Evolutionary conservation across 2,329 filamentous ascomycete species (phyloP), one percentile per base, ranked within the genome.

Genomic region (Achaetomium macrosporum): DNA sequence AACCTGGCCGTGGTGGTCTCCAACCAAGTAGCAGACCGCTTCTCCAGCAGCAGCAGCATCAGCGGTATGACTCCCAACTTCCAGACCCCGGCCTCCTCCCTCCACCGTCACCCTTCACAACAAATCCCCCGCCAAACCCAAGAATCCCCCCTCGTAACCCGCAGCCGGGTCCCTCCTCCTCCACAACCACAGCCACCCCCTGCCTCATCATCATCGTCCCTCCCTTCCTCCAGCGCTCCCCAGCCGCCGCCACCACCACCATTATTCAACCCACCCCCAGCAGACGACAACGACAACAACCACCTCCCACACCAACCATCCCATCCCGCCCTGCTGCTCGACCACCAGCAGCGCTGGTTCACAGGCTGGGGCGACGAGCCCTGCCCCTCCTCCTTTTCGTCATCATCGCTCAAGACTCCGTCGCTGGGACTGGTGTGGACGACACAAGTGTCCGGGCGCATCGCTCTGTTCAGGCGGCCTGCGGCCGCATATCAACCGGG

Each of bases 1-100:
- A 77, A 85, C 59, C 75, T 96, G 42, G 91, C 90, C 20, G 78
- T 99, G 29, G 90, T 99, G 1, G 87, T 96, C 3, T 88, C 92
- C 5, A 99, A 99, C 66, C 93, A 99, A 69, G 92, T 99, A 30
- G 88, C 89, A 6, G 93, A 99, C 70, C 85, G 90, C 5, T 95
- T 99, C 62, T 19, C 30, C 45, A 40, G 35, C 33, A 17, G 30
- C 43, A 39, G 11, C 39, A 39, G 19, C 47, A 46, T 46, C 47
- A 54, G 33, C 44, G 40, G 17, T 42, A 43, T 42, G 5, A 35
- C 33, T 45, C 31, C 39, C 2, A 17, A 2, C 16, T 16, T 16
- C 53, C 47, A 11, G 40, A 55, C 46, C 37, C 53, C 45, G 15
- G 49, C 41, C 29, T 65, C 42, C 29, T 57, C 39, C 25, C 40